phyloP scores from a whole-genome alignment of 371 early-diverging fungal genomes.

The Mortierella sp. region DNA sequence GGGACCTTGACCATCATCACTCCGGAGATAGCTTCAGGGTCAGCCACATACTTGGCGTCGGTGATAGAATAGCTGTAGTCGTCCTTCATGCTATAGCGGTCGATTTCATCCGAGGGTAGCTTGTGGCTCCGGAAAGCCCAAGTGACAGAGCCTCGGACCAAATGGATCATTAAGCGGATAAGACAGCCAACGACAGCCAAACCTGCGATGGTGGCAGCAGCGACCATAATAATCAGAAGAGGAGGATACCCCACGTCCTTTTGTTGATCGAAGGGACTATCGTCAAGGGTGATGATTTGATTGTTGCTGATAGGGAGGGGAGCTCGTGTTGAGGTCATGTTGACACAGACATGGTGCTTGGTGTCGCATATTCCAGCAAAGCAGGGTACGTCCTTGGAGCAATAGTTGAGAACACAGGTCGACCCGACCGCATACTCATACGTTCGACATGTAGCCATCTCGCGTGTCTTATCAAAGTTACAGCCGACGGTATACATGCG shows the following conservation, averaged over 20 bases:
- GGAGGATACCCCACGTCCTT: neutral
- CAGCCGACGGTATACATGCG: slow-evolving; percentile 22
- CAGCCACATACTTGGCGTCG: neutral
- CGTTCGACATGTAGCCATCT: neutral
- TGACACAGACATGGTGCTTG: neutral
- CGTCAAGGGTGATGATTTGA: neutral
- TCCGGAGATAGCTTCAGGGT: neutral
- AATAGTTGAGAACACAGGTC: slow-evolving; percentile 22
- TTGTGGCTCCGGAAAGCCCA: neutral
- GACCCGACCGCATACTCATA: neutral
- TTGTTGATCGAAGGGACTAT: slow-evolving; percentile 1
- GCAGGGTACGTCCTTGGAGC: slow-evolving; percentile 10
- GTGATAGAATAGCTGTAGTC: neutral
- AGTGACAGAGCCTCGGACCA: neutral
- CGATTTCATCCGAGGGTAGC: neutral
- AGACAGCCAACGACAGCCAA: slow-evolving; percentile 1
- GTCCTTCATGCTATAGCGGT: neutral
- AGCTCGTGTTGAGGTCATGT: neutral
- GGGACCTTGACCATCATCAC: neutral
- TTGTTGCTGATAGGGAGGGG: slow-evolving; percentile 1
- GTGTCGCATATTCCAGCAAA: slow-evolving; percentile 15
- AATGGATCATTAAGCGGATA: neutral
- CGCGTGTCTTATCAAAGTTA: slow-evolving; percentile 4
- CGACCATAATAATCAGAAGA: neutral
- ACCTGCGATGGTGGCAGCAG: slow-evolving; percentile 1